Conservation (phyloP, 257 asterid genomes). For the Lithospermum erythrorhizon region DNA sequence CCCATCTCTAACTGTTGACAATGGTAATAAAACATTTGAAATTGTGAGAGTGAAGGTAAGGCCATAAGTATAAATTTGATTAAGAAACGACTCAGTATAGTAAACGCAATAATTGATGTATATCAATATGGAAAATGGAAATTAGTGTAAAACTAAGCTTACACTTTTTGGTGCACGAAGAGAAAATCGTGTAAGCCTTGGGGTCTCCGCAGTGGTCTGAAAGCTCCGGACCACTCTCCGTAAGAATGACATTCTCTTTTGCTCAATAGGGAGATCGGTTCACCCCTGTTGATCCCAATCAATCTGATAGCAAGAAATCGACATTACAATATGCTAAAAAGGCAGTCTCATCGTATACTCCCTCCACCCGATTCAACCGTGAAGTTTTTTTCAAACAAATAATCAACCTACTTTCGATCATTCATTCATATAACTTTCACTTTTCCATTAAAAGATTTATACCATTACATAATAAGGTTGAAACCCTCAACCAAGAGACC, state of each 20-base stretch:
- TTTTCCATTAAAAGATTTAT: no score
- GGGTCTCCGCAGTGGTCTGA: slow-evolving; percentile 30
- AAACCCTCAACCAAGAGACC: no score
- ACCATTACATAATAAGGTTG: no score
- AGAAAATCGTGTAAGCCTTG: slow-evolving; percentile 41
- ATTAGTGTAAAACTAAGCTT: slow-evolving; percentile 14
- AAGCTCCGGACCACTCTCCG: slow-evolving; percentile 25
- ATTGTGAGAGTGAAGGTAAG: no score
- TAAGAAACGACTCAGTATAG: background rate
- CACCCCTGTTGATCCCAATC: background rate
- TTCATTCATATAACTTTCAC: no score
- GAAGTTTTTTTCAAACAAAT: no score
- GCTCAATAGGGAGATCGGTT: background rate
- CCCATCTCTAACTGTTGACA: no score
- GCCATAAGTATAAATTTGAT: background rate
- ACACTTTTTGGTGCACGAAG: slow-evolving; percentile 55
- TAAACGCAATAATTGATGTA: background rate
- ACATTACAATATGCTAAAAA: background rate
- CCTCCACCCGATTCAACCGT: no score
- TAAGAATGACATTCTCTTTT: slow-evolving; percentile 1
- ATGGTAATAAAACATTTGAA: no score
- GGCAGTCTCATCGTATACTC: background rate
- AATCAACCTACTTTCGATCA: no score
- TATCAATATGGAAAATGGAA: background rate
- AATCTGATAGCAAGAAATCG: background rate